phyloP scores from a whole-genome alignment of 2,329 filamentous ascomycete genomes.

The Fusarium sp. region DNA sequence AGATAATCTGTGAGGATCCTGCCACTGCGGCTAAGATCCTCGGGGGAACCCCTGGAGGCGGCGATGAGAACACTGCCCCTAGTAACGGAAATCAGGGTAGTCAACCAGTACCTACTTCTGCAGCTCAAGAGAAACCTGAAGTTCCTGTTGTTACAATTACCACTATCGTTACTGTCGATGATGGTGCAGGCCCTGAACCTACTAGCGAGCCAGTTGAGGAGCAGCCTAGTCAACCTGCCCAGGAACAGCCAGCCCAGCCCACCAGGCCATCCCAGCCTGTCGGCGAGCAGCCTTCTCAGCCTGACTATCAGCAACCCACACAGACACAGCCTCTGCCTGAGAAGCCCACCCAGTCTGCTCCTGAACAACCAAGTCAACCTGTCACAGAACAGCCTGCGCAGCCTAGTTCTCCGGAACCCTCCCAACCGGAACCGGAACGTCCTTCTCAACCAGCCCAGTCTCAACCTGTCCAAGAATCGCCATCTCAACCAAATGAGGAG shows the following conservation, averaged over 20 bases:
- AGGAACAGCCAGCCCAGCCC: conserved; percentile 21
- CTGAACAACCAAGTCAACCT: conserved; percentile 18
- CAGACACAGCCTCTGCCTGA: conserved; percentile 15
- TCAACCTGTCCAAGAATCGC: conserved; percentile 13
- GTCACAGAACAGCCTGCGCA: conserved; percentile 17
- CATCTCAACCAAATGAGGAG: conserved; percentile 14
- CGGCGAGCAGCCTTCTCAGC: conserved; percentile 14
- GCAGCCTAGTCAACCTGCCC: conserved; percentile 13
- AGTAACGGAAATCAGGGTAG: conserved; percentile 15
- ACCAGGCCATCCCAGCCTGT: conserved; percentile 15
- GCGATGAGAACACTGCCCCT: conserved; percentile 14
- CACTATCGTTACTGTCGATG: conserved; percentile 48
- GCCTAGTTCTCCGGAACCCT: neutral
- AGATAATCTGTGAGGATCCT: conserved; percentile 61
- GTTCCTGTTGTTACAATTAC: conserved; percentile 49
- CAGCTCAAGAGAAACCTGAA: conserved; percentile 20
- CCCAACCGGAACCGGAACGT: conserved; percentile 1
- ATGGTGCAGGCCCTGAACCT: conserved; percentile 27
- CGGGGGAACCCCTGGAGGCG: conserved; percentile 44
- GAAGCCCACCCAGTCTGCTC: conserved; percentile 10
- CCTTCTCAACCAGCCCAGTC: conserved; percentile 13
- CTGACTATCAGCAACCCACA: conserved; percentile 15
- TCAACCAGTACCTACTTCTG: conserved; percentile 29
- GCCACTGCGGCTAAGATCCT: conserved; percentile 58
- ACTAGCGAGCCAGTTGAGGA: conserved; percentile 23